Conservation (phyloP, 1,284 basidiomycete genomes). For the Cutaneotrichosporon curvatum region DNA sequence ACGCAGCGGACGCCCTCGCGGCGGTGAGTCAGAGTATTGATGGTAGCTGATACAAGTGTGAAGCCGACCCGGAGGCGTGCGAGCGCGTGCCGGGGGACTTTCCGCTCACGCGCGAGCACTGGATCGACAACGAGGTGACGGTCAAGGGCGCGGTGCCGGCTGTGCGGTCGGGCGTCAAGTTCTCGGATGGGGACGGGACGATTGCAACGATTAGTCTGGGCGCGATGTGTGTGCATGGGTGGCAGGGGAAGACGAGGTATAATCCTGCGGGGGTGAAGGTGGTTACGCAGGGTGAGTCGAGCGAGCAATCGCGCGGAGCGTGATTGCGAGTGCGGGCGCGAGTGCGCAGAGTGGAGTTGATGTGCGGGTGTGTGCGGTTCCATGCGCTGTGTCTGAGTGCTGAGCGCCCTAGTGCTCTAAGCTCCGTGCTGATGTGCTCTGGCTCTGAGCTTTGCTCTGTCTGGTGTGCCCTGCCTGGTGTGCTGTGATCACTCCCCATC, state of each 20-base stretch:
- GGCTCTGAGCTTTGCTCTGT: no score
- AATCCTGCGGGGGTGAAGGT: conserved; percentile 87
- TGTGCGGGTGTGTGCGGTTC: no score
- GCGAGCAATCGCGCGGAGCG: conserved; percentile 40
- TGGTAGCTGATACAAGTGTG: conserved; percentile 43
- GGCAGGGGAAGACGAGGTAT: conserved; percentile 76
- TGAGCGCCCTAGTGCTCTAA: no score
- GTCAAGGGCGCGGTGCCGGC: conserved; percentile 59
- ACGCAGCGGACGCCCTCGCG: conserved; percentile 45
- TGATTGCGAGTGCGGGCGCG: no score
- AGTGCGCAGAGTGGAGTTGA: no score
- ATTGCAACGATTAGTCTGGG: conserved; percentile 83
- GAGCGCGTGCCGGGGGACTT: conserved; percentile 54
- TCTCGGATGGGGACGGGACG: conserved; percentile 94
- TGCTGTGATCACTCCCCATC: no score
- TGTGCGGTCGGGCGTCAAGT: conserved; percentile 72
- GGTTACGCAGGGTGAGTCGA: conserved; percentile 72
- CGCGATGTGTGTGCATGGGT: conserved; percentile 91
- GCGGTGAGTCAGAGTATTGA: conserved; percentile 22
- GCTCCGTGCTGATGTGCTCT: no score
- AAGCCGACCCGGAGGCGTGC: conserved; percentile 44
- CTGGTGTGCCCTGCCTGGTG: no score
- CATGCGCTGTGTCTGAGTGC: no score
- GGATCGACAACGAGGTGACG: conserved; percentile 77
- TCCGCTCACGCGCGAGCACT: conserved; percentile 58